Percentiles rank a stretch among this genome's conserved stretches.
Evolutionary conservation across 2,329 filamentous ascomycete species (phyloP).

Genomic region (Nothophoma quercina): DNA sequence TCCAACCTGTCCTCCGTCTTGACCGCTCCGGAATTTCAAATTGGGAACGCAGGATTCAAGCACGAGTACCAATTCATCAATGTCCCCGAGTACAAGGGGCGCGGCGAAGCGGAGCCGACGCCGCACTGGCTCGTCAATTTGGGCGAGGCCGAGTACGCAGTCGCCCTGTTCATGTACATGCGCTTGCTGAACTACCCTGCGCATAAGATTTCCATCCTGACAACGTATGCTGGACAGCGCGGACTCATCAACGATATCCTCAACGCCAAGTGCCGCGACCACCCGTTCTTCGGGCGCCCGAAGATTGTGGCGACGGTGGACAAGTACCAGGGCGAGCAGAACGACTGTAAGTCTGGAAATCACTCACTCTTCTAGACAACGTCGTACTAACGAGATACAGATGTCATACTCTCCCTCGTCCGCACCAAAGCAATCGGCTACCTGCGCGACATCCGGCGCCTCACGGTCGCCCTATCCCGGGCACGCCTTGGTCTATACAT

Average conservation of each 20-base stretch:
- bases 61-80: conserved; percentile 98
- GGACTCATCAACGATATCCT: conserved; percentile 90
- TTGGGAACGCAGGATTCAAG: conserved; percentile 88
- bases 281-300: conserved; percentile 85
- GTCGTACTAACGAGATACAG: conserved; percentile 53
- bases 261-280: conserved; percentile 80
- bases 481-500: conserved; percentile 92
- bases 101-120: conserved; percentile 86
- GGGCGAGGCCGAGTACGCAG: conserved; percentile 95
- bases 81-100: conserved; percentile 89
- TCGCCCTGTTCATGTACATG: conserved; percentile 98
- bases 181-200: conserved; percentile 91
- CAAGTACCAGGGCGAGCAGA: conserved; percentile 99
- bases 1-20: conserved; percentile 80
- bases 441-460: conserved; percentile 87
- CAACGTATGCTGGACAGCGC: conserved; percentile 91
- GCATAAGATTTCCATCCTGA: conserved; percentile 82
- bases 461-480: conserved; percentile 93
- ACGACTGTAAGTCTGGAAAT: conserved; percentile 87
- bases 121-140: conserved; percentile 97
- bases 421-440: conserved; percentile 90
- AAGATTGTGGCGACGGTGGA: conserved; percentile 93
- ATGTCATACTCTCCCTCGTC: conserved; percentile 91
- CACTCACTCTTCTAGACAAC: neutral
- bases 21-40: conserved; percentile 72